These are phyloP conservation scores for Corchorus olitorius DNA, from an alignment of 345 rosid genomes.

Conservation along the genomic window DNA sequence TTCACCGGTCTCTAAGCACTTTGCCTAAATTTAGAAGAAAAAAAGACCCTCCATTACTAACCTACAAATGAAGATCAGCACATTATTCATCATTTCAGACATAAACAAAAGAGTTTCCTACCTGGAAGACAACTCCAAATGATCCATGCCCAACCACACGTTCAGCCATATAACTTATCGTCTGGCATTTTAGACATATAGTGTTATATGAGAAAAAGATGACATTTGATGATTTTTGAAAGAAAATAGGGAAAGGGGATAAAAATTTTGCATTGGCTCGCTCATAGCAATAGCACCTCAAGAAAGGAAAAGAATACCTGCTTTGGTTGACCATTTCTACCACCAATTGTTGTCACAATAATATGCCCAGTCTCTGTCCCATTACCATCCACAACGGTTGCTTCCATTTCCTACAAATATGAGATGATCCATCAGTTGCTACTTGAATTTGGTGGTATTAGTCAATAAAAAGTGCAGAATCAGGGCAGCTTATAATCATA, in stretches of 20 bases:
- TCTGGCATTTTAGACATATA: conserved; percentile 43
- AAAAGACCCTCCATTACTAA: not conserved
- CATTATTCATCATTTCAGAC: not conserved
- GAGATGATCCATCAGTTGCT: not conserved
- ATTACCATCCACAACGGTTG: conserved; percentile 79
- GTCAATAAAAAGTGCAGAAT: not conserved
- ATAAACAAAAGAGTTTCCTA: conserved; percentile 28
- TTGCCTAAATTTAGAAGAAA: conserved; percentile 53
- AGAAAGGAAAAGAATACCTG: conserved; percentile 50
- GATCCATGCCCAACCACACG: conserved; percentile 98
- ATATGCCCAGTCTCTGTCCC: conserved; percentile 95
- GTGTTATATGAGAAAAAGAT: not conserved
- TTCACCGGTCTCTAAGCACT: conserved; percentile 95
- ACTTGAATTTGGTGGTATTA: not conserved
- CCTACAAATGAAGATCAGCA: not conserved
- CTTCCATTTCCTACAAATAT: conserved; percentile 89
- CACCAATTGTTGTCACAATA: conserved; percentile 95
- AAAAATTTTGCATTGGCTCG: not conserved
- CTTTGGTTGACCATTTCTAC: conserved; percentile 93
- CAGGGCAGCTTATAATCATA: not conserved
- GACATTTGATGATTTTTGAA: not conserved
- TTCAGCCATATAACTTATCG: conserved; percentile 98
- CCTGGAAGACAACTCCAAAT: conserved; percentile 98
- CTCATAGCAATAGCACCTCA: not conserved
- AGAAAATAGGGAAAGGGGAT: not conserved